These are phyloP conservation scores for Sarocladium kiliense DNA, from an alignment of 2,329 filamentous ascomycete genomes.

Conservation along the genomic window DNA sequence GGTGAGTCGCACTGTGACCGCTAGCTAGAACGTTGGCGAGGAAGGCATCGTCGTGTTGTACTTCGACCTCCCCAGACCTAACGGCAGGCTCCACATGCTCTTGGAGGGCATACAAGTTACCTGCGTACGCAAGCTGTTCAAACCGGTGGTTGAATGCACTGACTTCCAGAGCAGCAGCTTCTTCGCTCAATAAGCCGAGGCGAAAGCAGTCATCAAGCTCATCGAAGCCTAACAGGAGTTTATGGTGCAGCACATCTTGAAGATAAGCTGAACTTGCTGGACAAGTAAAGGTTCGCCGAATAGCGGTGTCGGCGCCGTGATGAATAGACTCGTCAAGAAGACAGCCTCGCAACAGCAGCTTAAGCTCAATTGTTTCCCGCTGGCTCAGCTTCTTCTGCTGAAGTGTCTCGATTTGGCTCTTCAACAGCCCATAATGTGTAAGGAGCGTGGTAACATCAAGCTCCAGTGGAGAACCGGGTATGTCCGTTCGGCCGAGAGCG, in stretches of 20 bases:
- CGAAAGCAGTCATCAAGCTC: conserved; percentile 22
- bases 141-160: conserved; percentile 17
- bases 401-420: background rate
- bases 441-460: background rate
- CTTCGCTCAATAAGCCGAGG: conserved; percentile 18
- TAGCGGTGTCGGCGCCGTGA: background rate
- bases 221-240: conserved; percentile 19
- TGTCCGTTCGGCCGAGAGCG: background rate
- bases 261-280: conserved; percentile 15
- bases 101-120: conserved; percentile 18
- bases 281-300: conserved; percentile 17
- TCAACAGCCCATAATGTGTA: background rate
- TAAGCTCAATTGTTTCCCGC: background rate
- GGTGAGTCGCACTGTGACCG: conserved; percentile 19
- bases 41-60: conserved; percentile 17
- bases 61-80: conserved; percentile 19
- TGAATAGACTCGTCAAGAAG: background rate
- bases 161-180: conserved; percentile 14
- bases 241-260: conserved; percentile 22
- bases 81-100: conserved; percentile 23
- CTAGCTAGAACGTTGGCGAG: conserved; percentile 20
- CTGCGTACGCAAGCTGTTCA: conserved; percentile 18
- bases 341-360: background rate
- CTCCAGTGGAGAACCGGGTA: background rate
- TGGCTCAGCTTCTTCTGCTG: background rate